Base-by-base conservation (phyloP, 805 yeast species). In the Saccharomycopsis synnaedendra region DNA sequence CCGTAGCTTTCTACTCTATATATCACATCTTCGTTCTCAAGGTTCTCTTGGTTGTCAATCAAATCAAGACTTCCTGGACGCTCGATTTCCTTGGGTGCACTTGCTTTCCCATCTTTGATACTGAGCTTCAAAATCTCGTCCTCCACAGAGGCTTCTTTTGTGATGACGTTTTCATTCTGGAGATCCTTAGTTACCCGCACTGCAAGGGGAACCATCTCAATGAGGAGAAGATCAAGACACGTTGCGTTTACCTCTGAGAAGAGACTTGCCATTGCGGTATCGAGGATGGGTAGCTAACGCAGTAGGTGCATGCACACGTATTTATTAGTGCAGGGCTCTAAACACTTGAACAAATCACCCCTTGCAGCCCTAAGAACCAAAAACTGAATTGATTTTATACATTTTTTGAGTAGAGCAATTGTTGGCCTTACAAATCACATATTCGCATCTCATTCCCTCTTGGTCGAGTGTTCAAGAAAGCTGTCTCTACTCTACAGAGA, bases 141-240 rank as follows among this genome's bases (percentile, higher is more conserved):
- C 31, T 45, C 50, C 11, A 32, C 32, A 7, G 54, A 54, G 11
- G 53, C n/a, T n/a, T 48, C 51, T 28, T 44, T 36, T 40, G 47
- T 49, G 8, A 51, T 48, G 28, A 50, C 55, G 47, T 49, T 56
- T 19, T 60, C 57, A 34, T 59, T 57, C 31, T 57, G 61, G 30
- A 77, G 61, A 39, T 70, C 66, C 43, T 73, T 69, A 9, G 83
- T 74, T 4, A 86, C 80, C 35, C 84, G 65, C 41, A 81, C 71
- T 0, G 88, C 76, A 41, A 80, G 61, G 3, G 96, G 94, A 1
- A 87, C 79, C 36, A 85, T 66, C 62, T 88, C 96, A 57, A 80
- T 82, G 32, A 89, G 62, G 19, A 88, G 72, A 55, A 78, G 72
- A 43, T 82, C 83, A 48, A 84, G 64, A 41, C 80, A 72, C 3